A percentile compares a stretch with the other conserved stretches of the same genome.
Conservation (phyloP, 2,329 filamentous ascomycete species). For the Lasiodiplodia citricola region DNA sequence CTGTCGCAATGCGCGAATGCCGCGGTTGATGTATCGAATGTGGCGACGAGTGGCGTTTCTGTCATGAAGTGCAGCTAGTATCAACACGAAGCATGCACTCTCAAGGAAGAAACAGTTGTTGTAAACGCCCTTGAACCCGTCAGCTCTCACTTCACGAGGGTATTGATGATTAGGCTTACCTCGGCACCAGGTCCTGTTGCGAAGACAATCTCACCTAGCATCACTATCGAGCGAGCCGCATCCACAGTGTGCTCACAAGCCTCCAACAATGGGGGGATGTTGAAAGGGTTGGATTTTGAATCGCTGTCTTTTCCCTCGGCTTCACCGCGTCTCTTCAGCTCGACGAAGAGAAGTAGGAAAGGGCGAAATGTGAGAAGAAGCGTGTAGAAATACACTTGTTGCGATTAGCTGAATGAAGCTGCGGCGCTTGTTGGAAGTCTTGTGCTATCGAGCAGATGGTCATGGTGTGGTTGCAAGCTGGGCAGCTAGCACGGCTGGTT, state of each 20-base stretch:
- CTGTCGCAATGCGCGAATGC: constrained; percentile 15
- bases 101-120: constrained; percentile 27
- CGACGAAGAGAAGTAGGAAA: constrained; percentile 24
- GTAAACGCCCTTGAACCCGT: constrained; percentile 7
- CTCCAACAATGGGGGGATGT: constrained; percentile 23
- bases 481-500: background rate
- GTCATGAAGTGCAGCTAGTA: constrained; percentile 23
- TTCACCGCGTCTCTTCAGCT: constrained; percentile 22
- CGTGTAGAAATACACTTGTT: constrained; percentile 21
- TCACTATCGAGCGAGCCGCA: constrained; percentile 22
- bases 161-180: background rate
- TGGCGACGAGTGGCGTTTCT: constrained; percentile 14
- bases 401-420: background rate
- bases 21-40: constrained; percentile 22
- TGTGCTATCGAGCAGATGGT: background rate
- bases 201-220: constrained; percentile 17
- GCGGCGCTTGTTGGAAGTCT: background rate
- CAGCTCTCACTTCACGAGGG: no score
- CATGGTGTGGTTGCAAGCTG: background rate
- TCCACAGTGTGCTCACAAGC: constrained; percentile 24
- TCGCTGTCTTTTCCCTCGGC: constrained; percentile 4
- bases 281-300: constrained; percentile 22
- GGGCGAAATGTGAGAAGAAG: constrained; percentile 23
- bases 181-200: constrained; percentile 10
- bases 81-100: constrained; percentile 24